Percentiles rank a stretch among this genome's conserved stretches.
These are phyloP conservation scores for Sugiyamaella lignohabitans DNA, from an alignment of 805 yeast species.

Conservation along the genomic window DNA sequence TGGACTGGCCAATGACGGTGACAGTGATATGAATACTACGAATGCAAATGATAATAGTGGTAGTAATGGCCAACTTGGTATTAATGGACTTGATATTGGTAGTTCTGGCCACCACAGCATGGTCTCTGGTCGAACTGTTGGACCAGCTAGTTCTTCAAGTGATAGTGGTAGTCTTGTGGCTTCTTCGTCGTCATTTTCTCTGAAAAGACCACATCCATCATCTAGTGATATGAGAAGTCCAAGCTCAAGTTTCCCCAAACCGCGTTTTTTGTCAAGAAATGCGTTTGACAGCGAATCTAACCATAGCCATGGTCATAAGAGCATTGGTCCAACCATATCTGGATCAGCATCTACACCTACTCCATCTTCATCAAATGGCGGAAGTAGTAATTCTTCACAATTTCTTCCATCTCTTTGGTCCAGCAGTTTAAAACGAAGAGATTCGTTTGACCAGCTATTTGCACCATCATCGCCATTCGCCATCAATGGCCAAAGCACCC, in stretches of 20 bases:
- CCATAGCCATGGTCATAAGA: too few species aligned
- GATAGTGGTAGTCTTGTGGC: not conserved
- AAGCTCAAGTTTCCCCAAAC: not conserved
- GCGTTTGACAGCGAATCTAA: not conserved
- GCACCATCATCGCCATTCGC: conserved; percentile 2
- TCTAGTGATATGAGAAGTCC: not conserved
- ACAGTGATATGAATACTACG: not conserved
- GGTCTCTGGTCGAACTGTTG: too few species aligned
- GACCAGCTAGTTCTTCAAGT: too few species aligned
- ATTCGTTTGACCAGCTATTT: conserved; percentile 14
- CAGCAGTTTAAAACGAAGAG: conserved; percentile 6
- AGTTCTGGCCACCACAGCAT: not conserved
- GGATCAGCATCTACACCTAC: not conserved
- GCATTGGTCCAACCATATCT: too few species aligned
- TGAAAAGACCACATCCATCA: conserved; percentile 8
- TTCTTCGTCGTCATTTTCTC: conserved; percentile 3
- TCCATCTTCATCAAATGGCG: not conserved
- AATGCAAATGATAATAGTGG: not conserved
- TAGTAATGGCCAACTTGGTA: not conserved
- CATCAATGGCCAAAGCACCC: conserved; percentile 4
- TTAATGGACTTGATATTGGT: not conserved
- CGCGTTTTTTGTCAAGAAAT: not conserved
- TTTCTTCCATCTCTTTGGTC: not conserved
- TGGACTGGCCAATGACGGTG: not conserved
- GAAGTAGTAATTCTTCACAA: not conserved